Conservation (phyloP, 192 early-diverging fungal species). For the Rhizophlyctis rosea region DNA sequence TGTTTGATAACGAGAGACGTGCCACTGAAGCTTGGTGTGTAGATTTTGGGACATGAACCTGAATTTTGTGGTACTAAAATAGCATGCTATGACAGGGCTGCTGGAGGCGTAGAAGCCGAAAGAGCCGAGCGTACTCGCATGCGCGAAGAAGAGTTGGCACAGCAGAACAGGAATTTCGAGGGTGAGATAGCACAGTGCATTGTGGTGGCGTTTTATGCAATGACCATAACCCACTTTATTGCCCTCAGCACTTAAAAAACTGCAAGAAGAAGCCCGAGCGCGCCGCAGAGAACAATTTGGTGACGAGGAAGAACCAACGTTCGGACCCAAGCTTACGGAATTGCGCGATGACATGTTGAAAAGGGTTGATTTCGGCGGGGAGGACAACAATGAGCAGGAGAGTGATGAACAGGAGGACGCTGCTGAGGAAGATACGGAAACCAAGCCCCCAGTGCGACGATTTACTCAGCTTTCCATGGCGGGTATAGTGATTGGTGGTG, state of each 20-base stretch:
- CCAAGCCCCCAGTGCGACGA: conserved; percentile 12
- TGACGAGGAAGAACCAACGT: conserved; percentile 28
- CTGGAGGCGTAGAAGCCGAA: conserved; percentile 27
- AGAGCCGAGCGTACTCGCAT: conserved; percentile 47
- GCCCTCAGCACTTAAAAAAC: conserved; percentile 33
- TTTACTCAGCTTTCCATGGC: conserved; percentile 23
- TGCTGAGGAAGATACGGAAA: background rate
- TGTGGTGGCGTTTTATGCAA: background rate
- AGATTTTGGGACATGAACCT: background rate
- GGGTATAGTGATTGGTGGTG: conserved; percentile 11
- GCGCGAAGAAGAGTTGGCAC: conserved; percentile 40
- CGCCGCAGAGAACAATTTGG: conserved; percentile 37
- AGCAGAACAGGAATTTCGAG: conserved; percentile 56
- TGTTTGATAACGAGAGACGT: conserved; percentile 58
- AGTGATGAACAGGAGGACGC: conserved; percentile 4
- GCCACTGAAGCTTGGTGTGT: conserved; percentile 52
- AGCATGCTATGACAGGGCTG: conserved; percentile 14
- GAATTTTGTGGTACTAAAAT: background rate
- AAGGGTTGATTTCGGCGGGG: conserved; percentile 28
- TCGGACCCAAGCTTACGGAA: conserved; percentile 17
- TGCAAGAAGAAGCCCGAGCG: conserved; percentile 39
- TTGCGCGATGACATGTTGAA: conserved; percentile 43
- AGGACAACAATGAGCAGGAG: background rate
- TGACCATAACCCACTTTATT: background rate
- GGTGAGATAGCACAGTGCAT: conserved; percentile 31